Base-by-base conservation (phyloP, 2,329 filamentous ascomycete species). In the Hortaea werneckii region DNA sequence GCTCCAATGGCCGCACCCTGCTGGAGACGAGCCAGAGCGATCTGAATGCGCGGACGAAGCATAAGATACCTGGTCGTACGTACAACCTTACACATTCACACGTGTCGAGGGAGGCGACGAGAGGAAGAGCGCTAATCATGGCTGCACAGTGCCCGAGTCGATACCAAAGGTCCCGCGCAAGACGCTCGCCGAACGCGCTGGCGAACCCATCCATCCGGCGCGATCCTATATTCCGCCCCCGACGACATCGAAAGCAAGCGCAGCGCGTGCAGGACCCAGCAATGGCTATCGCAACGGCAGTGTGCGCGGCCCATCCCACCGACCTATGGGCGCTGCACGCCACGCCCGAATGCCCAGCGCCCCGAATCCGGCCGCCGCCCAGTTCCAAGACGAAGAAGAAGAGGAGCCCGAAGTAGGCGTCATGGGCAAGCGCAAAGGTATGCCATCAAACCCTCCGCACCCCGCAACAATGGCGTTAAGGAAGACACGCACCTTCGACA, bases 11-110 rank as follows among this genome's bases (percentile, higher is more conserved):
- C 4, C 30, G 48, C 4, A 50, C 46, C 11, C 48, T 63, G 37
- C 50, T 54, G 38, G 60, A 63, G 51, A 60, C 59, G 26, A 60
- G 51, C n/a, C 49, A 52, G 42, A 63, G 60, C 55, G 58, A 61
- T 40, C 55, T 62, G 53, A 83, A 83, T 59, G 65, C 70, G 54
- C 73, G 76, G 43, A 62, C 61, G 43, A 78, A 78, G 54, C 70
- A 76, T 54, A 76, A 75, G 60, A 71, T 72, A 43, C 67, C 68
- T 35, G 70, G 70, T 49, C 63, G 73, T 73, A 67, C 61, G 61
- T 59, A 45, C 37, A 35, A 20, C 20, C 20, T 35, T 10, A 29
- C 20, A 5, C 42, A 29, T 38, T 4, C 20, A 20, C 20, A 20
- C 20, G 20, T 20, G 20, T 20, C 20, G 20, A 20, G 20, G 20